Evolutionary conservation across 352 stramenopile genomes (phyloP).

Genomic region (Phytophthora ramorum): DNA sequence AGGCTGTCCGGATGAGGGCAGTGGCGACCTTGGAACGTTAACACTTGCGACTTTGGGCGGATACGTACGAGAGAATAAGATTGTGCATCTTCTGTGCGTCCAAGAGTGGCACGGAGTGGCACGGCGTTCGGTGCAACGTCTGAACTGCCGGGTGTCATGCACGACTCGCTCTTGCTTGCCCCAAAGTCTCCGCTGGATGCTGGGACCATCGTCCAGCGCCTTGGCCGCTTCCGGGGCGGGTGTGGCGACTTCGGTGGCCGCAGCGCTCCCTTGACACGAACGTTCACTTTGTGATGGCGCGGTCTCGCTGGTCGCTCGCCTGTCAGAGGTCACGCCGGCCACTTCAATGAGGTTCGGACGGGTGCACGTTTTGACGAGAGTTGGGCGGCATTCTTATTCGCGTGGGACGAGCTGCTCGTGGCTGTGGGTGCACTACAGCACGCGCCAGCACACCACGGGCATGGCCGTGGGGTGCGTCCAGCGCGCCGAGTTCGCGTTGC

Average conservation of each 20-base stretch:
- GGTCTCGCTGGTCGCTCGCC: background rate
- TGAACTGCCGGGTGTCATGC: constrained; percentile 17
- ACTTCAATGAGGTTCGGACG: constrained; percentile 22
- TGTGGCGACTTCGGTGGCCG: constrained; percentile 11
- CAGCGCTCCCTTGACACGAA: background rate
- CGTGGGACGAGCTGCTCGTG: constrained; percentile 23
- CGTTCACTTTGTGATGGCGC: background rate
- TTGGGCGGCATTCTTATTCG: constrained; percentile 29
- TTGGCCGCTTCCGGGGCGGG: background rate
- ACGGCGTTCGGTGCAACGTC: constrained; percentile 14
- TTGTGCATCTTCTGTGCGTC: constrained; percentile 20
- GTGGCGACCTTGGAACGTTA: constrained; percentile 38
- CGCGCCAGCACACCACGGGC: constrained; percentile 1
- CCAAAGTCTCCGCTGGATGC: constrained; percentile 27
- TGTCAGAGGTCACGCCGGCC: background rate
- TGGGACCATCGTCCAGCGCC: constrained; percentile 14
- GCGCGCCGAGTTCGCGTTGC: constrained; percentile 16
- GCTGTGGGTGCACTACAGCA: constrained; percentile 16
- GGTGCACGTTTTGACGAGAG: constrained; percentile 13
- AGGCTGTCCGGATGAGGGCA: constrained; percentile 20
- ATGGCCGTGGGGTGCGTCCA: constrained; percentile 21
- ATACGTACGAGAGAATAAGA: constrained; percentile 30
- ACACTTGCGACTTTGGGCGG: constrained; percentile 1
- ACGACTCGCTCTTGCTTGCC: constrained; percentile 24
- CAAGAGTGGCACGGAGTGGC: constrained; percentile 34